These are phyloP conservation scores for Yamadazyma akitaensis DNA, from an alignment of 805 yeast species.

Conservation along the genomic window DNA sequence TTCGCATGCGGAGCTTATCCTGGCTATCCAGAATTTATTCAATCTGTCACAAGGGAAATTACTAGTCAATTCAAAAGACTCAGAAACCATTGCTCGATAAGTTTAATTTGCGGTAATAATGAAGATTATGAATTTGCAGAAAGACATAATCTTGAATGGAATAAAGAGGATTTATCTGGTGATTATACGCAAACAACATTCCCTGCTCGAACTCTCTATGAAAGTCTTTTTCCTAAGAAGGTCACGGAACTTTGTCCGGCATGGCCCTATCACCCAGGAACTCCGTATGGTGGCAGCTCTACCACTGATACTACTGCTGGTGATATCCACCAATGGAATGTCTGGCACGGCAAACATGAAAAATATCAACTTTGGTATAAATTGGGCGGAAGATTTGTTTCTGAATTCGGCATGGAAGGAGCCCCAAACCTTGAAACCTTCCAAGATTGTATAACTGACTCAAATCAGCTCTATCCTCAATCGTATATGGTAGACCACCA, in stretches of 20 bases:
- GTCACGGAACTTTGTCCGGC: too few species aligned
- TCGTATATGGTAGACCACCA: slow-evolving; percentile 43
- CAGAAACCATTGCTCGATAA: slow-evolving; percentile 39
- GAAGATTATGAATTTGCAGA: slow-evolving; percentile 49
- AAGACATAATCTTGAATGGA: slow-evolving; percentile 25
- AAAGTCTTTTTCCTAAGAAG: slow-evolving; percentile 33
- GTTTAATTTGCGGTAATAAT: slow-evolving; percentile 48
- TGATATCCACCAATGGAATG: slow-evolving; percentile 55
- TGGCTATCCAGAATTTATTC: slow-evolving; percentile 32
- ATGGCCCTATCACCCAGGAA: slow-evolving; percentile 18
- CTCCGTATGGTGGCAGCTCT: slow-evolving; percentile 38
- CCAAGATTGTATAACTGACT: slow-evolving; percentile 35
- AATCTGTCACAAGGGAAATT: slow-evolving; percentile 35
- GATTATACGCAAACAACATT: slow-evolving; percentile 30
- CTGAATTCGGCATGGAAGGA: slow-evolving; percentile 56
- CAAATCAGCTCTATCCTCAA: slow-evolving; percentile 39
- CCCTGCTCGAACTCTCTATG: slow-evolving; percentile 45
- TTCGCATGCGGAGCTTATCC: slow-evolving; percentile 58
- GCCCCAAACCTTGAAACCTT: slow-evolving; percentile 36
- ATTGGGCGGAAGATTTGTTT: slow-evolving; percentile 47
- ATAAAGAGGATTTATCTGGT: slow-evolving; percentile 20
- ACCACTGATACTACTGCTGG: slow-evolving; percentile 34
- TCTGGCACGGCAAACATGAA: slow-evolving; percentile 49
- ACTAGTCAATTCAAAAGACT: slow-evolving; percentile 38
- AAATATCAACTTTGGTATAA: slow-evolving; percentile 48